Base-by-base conservation (phyloP, 1,284 basidiomycete species). In the Ustilago trichophora region DNA sequence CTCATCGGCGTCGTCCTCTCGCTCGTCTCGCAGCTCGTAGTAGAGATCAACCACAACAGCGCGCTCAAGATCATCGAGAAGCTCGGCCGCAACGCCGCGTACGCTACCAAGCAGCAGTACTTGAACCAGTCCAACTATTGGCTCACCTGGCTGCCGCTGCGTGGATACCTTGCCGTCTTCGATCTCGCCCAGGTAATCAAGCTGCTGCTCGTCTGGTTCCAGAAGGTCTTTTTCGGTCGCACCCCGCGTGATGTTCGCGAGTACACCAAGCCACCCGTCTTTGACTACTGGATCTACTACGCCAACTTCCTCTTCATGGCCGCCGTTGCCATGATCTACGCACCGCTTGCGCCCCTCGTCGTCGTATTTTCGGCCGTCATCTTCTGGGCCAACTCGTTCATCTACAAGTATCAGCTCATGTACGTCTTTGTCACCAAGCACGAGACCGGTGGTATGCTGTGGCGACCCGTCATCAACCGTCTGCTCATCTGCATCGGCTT, bases 111-210 rank as follows among this genome's bases (percentile, higher is more conserved):
- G 43, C 50, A 60, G 37, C 78, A 78, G 52, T 79, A 77, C 48
- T 56, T 77, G 49, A 59, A 69, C 27, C 56, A 73, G 63, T 75
- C 72, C 38, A 77, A 74, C 50, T 81, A 81, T 47, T 81, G 79
- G 79, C 68, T 81, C 34, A 77, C 79, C 18, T 80, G 76, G 76
- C n/a, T 77, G 32, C 66, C 75, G 0, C 85, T 98, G 29, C 91
- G 94, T 77, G 94, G 93, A 25, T 96, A 96, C 86, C 86, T 97
- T 38, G 89, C 89, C 21, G 84, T 98, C 55, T 98, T 98, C 77
- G 96, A 99, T 81, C 85, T 99, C 35, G 94, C 95, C 6, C 96
- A 99, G 82, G 88, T 98, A 50, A 83, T 97, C 83, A 95, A 96
- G 78, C 85, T 99, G 27, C 77, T 93, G 12, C 88, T 90, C 84